Evolutionary conservation across 805 yeast genomes (phyloP).

Genomic region (Kodamaea fukazawae): DNA sequence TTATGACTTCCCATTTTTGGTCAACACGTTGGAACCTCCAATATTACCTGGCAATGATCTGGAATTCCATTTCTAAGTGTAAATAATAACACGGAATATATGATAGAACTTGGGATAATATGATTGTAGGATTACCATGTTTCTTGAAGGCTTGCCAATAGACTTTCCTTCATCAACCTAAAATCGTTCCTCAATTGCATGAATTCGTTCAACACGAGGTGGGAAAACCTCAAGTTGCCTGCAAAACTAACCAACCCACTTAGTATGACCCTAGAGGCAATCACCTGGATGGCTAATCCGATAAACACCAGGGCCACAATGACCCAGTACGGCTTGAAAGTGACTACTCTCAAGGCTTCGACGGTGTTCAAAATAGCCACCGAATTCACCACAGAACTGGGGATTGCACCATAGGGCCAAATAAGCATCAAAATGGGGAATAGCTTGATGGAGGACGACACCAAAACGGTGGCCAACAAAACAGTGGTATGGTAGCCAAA

Average conservation of each 20-base stretch:
- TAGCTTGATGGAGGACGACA: conserved; percentile 76
- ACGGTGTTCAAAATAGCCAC: conserved; percentile 61
- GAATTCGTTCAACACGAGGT: conserved; percentile 20
- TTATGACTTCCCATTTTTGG: conserved; percentile 75
- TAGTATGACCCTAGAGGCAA: conserved; percentile 15
- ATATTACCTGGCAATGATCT: conserved; percentile 26
- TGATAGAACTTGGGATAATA: neutral
- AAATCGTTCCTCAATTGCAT: conserved; percentile 1
- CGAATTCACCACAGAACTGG: conserved; percentile 55
- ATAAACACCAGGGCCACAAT: conserved; percentile 16
- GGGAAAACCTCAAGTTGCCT: conserved; percentile 11
- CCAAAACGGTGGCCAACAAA: conserved; percentile 64
- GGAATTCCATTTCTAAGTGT: too few relatives aligned
- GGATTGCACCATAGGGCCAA: conserved; percentile 87
- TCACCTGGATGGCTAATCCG: conserved; percentile 16
- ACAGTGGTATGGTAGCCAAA: conserved; percentile 38
- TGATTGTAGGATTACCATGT: neutral
- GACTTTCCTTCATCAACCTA: neutral
- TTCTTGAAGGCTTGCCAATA: neutral
- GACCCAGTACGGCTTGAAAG: conserved; percentile 16
- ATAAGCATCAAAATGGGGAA: conserved; percentile 91
- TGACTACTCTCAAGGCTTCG: conserved; percentile 47
- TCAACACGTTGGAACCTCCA: conserved; percentile 77
- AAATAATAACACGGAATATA: neutral
- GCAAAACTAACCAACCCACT: conserved; percentile 14